phyloP scores from a whole-genome alignment of 768 basidiomycete species.

The Clitopilus passeckerianus region DNA sequence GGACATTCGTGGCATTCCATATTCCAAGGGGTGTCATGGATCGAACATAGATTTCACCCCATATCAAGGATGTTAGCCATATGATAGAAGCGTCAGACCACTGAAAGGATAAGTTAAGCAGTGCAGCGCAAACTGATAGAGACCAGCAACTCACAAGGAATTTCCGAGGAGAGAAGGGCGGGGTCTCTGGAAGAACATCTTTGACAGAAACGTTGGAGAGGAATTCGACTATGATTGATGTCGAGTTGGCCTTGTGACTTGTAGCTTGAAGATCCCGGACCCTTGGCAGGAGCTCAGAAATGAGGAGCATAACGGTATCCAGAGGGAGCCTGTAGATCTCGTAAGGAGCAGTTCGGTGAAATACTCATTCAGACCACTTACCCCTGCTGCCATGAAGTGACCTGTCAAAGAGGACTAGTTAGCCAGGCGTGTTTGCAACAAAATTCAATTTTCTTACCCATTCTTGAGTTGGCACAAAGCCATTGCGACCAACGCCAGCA shows the following conservation, averaged over 20 bases:
- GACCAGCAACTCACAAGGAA: conserved; percentile 57
- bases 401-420: conserved; percentile 31
- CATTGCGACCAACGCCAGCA: conserved; percentile 76
- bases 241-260: conserved; percentile 56
- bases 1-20: conserved; percentile 88
- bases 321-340: conserved; percentile 64
- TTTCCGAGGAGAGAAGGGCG: conserved; percentile 59
- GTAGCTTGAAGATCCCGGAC: conserved; percentile 76
- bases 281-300: conserved; percentile 83
- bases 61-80: conserved; percentile 91
- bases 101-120: conserved; percentile 29
- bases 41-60: conserved; percentile 94
- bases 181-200: conserved; percentile 69
- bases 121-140: background rate
- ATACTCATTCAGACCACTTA: conserved; percentile 21
- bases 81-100: conserved; percentile 91
- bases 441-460: conserved; percentile 57
- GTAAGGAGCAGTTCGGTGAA: conserved; percentile 5
- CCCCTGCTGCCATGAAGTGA: conserved; percentile 97
- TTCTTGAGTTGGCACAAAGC: conserved; percentile 94
- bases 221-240: conserved; percentile 69
- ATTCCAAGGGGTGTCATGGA: conserved; percentile 83
- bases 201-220: conserved; percentile 64
- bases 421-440: background rate
- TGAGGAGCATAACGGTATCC: conserved; percentile 81